Evolutionary conservation across 805 yeast species (phyloP).

Genomic region (Maudiozyma turicensis): DNA sequence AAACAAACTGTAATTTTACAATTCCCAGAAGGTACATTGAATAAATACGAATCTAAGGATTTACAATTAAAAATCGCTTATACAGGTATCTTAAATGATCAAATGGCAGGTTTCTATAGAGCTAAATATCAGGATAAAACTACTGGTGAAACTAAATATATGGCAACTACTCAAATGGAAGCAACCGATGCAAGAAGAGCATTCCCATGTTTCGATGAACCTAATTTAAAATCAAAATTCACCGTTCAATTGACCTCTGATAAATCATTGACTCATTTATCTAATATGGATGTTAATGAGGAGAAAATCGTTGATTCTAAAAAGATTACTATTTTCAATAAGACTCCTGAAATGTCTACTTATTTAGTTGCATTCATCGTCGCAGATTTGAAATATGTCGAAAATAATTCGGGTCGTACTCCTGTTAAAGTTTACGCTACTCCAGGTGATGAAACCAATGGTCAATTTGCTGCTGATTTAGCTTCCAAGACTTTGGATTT

Average conservation of each 20-base stretch:
- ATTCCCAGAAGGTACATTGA: constrained; percentile 37
- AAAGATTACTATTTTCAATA: constrained; percentile 43
- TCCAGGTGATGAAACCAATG: constrained; percentile 42
- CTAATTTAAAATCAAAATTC: constrained; percentile 57
- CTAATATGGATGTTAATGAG: constrained; percentile 53
- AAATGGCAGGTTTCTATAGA: constrained; percentile 66
- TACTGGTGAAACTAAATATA: constrained; percentile 19
- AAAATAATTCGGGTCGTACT: constrained; percentile 30
- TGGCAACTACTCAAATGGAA: constrained; percentile 41
- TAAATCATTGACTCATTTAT: constrained; percentile 44
- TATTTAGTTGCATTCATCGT: constrained; percentile 65
- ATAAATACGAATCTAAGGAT: constrained; percentile 16
- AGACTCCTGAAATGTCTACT: constrained; percentile 66
- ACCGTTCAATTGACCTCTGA: constrained; percentile 48
- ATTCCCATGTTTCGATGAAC: constrained; percentile 71
- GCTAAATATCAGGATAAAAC: constrained; percentile 46
- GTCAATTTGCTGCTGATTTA: constrained; percentile 51
- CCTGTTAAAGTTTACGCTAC: constrained; percentile 67
- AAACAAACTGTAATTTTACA: constrained; percentile 56
- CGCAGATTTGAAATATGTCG: constrained; percentile 57
- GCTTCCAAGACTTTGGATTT: constrained; percentile 58
- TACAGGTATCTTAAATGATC: constrained; percentile 55
- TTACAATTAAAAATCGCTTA: constrained; percentile 42
- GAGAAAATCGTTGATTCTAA: constrained; percentile 30
- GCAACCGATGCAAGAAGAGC: constrained; percentile 72